Base-by-base conservation (phyloP, 2,329 filamentous ascomycete genomes). In the Fusarium mundagurra region DNA sequence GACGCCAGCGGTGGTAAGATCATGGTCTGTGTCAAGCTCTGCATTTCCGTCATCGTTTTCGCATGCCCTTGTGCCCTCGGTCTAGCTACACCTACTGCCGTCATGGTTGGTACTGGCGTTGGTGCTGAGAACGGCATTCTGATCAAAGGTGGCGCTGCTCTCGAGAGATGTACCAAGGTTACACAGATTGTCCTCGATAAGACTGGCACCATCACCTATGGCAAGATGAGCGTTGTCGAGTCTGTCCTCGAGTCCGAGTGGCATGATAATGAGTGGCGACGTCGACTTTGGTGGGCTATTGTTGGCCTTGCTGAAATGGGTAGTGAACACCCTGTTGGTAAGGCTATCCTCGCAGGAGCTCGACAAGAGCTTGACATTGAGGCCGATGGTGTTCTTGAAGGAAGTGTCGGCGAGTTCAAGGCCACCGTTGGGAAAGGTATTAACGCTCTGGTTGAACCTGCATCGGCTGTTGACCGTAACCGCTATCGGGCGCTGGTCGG, bases 71-170 rank as follows among this genome's bases (percentile, higher is more conserved):
- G 96, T 80, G 96, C 96, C 3, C 90, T 99, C n/a, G 96, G 96
- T 64, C 88, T 99, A 24, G 95, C 95, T 31, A 98, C 96, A 4
- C 96, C 96, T 6, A 99, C 96, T 1, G 96, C 96, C 6, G 95
- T 99, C 81, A 98, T 99, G 96, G 96, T 99, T 36, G 96, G 96
- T 48, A 98, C 96, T n/a, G 96, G 96, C 67, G 92, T 98, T 38
- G 96, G 96, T 58, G 96, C 96, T 6, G 94, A 98, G 83, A 93
- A 98, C 77, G 96, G 96, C 31, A 99, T 99, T 76, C 87, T 99
- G n/a, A 95, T 98, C 82, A 99, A 99, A 84, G 96, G 96, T 62
- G 96, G 96, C 64, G 95, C 94, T 45, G 95, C 95, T 36, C 86
- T 99, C 8, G 96, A 99, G 85, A 94, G 91, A 9, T 93, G 95